Base-by-base conservation (phyloP, 345 rosid genomes). In the Populus davidiana region DNA sequence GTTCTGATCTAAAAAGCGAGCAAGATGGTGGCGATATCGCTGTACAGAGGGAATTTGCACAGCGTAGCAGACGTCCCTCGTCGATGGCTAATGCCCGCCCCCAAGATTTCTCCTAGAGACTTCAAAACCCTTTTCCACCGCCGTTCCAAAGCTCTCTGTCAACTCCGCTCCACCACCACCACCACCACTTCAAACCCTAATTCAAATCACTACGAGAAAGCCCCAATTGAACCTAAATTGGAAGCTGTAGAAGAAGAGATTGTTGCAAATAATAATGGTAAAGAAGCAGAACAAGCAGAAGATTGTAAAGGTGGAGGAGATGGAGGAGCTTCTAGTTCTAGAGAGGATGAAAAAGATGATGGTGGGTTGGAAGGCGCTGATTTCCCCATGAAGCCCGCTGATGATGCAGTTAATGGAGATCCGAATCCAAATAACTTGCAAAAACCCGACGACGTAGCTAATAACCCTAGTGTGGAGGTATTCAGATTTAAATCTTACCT, bases 41-140 rank as follows among this genome's bases (percentile, higher is more conserved):
- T 94, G 69, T 92, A 92, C 93, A 86, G 97, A 81, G 97, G 98
- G 66, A 92, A 92, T 83, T 92, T 94, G 41, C 98, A 92, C 88
- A 86, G 90, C 78, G 89, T 89, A 38, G 89, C 94, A 44, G 93
- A 89, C 80, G 86, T 83, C 0, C 92, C 93, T 73, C 92, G 98
- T 44, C 88, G 88, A 67, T 94, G 97, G 98, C 85, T 49, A 7
- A 88, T 89, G 94, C 97, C 97, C 16, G 36, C 82, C 12, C 91
- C 72, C 47, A 85, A 81, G 67, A 83, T 94, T 62, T 87, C 97
- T 74, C 78, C 85, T 64, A 86, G 82, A 56, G 88, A 91, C 72
- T 94, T 94, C 87, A 85, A 81, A 81, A 73, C 87, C 80, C 98
- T 94, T 59, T 84, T 84, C 66, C 75, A 73, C 73, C 93, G 96